Evolutionary conservation across 179 eudicot genomes (phyloP).

Genomic region (Drosera spatulata): DNA sequence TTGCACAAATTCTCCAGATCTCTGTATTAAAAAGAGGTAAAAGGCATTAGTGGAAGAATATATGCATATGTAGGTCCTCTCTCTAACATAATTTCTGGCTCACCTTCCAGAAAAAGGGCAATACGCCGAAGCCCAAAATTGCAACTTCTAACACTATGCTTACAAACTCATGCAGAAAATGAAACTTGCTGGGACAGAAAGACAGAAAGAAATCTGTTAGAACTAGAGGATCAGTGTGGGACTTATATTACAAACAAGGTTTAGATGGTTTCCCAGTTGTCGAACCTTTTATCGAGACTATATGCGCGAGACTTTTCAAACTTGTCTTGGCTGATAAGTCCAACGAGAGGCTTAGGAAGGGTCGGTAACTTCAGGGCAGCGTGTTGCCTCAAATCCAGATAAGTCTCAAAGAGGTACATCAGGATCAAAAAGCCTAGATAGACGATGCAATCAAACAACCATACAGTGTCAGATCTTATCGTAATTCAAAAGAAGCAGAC

Average conservation of each 20-base stretch:
- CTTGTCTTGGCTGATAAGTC: constrained; percentile 85
- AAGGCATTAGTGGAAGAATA: constrained; percentile 4
- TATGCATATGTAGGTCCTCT: neutral
- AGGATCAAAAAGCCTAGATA: constrained; percentile 81
- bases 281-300: constrained; percentile 89
- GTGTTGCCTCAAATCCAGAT: constrained; percentile 81
- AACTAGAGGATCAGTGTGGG: neutral
- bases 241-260: neutral
- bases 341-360: constrained; percentile 74
- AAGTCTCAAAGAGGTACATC: constrained; percentile 78
- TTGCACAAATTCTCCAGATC: constrained; percentile 49
- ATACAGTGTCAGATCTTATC: neutral
- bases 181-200: constrained; percentile 62
- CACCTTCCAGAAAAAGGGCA: constrained; percentile 98
- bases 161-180: constrained; percentile 76
- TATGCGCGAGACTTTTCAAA: constrained; percentile 91
- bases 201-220: neutral
- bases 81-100: constrained; percentile 10
- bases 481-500: neutral
- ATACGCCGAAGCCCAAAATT: constrained; percentile 60
- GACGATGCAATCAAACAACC: neutral
- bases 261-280: neutral
- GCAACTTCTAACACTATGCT: constrained; percentile 79
- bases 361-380: constrained; percentile 68
- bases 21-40: constrained; percentile 28